Evolutionary conservation across 371 early-diverging fungal genomes (phyloP).

Genomic region (Amoeboradix gromovi): DNA sequence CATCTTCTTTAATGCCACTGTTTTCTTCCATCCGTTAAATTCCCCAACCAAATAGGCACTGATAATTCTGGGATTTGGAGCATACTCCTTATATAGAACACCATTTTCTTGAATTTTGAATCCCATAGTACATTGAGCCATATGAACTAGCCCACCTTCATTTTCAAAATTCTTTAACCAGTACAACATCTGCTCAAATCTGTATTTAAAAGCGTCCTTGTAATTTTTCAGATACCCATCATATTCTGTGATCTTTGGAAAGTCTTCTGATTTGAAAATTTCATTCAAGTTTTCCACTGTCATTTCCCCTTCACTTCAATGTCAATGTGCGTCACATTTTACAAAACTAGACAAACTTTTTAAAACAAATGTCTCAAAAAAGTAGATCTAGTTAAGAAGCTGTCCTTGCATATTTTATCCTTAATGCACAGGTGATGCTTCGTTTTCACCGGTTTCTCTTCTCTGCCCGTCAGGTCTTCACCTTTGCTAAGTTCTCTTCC

Average conservation of each 20-base stretch:
- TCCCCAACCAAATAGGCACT: constrained; percentile 57
- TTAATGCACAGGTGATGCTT: neutral
- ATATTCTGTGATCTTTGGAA: neutral
- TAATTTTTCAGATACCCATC: neutral
- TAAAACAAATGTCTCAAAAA: too few relatives aligned
- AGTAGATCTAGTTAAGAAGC: too few relatives aligned
- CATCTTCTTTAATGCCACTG: constrained; percentile 42
- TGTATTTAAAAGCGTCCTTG: too few relatives aligned
- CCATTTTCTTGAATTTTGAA: constrained; percentile 13
- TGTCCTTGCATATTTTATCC: neutral
- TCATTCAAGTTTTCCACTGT: neutral
- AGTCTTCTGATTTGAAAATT: neutral
- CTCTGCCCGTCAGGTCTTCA: too few relatives aligned
- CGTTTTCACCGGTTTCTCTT: too few relatives aligned
- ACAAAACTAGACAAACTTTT: too few relatives aligned
- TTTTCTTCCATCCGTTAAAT: constrained; percentile 47
- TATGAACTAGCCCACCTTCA: too few relatives aligned
- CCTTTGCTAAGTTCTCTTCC: too few relatives aligned
- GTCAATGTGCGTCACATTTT: too few relatives aligned
- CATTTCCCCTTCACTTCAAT: neutral
- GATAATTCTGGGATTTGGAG: constrained; percentile 35
- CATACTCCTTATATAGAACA: constrained; percentile 73
- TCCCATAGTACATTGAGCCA: too few relatives aligned
- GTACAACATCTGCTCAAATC: too few relatives aligned
- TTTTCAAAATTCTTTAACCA: too few relatives aligned